Evolutionary conservation across 768 basidiomycete species (phyloP), one percentile per base, ranked within the genome.

Genomic region (Lactarius hatsudake): DNA sequence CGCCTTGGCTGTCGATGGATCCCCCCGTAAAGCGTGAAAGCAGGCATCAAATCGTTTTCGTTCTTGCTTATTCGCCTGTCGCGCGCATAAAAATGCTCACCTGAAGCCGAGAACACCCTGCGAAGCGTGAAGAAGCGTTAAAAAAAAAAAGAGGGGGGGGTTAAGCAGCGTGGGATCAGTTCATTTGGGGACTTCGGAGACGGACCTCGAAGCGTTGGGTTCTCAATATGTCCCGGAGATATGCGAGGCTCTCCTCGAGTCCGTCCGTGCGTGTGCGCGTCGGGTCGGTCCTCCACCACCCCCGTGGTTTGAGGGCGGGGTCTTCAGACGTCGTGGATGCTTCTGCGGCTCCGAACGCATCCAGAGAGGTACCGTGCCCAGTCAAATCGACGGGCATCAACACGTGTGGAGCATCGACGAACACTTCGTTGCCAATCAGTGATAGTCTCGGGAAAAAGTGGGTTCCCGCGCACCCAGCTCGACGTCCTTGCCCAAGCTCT

Each of bases 101-200:
- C 90, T 92, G 74, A 93, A 93, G 7, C 91, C 91, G 72, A 93
- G 82, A 9, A 93, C 84, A 32, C 90, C 91, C 90, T 93, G 71
- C 23, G 51, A 32, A 66, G 54, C 54, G 40, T 58, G 62, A 40
- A 59, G 61, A 51, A 61, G 38, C 32, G n/a, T 56, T 28, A 53
- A 30, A 51, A 23, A n/a, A 54, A 26, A 23, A 32, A 7, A 32
- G 6, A 6, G 6, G 5, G 13, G 15, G 15, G 15, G 0, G 48
- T 34, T 64, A 51, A 55, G 23, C 56, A 26, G 26, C n/a, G 53
- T 56, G 60, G 76, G 57, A 54, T 53, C 38, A 55, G 30, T 23
- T 23, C 40, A 8, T 9, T 8, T 26, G 26, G 30, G 63, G 61
- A 32, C 53, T 71, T 17, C 62, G 23, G 43, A 62, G 56, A 78